Evolutionary conservation across 805 yeast species (phyloP).

Genomic region (Metschnikowia amazonensis): DNA sequence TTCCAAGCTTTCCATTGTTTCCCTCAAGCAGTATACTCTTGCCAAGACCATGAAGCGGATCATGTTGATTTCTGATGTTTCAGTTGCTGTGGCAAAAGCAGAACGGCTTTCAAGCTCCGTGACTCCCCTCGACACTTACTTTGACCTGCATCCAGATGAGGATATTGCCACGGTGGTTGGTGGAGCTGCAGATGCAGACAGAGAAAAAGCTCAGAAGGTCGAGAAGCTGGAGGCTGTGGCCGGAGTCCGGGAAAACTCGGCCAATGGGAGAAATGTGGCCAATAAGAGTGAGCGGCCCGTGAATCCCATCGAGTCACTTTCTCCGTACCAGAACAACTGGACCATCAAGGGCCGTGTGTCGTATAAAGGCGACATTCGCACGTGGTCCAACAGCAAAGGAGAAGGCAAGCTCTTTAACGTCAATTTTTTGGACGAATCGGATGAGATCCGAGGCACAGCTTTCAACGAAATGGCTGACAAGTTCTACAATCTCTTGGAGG

Average conservation of each 20-base stretch:
- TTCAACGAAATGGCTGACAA: conserved; percentile 84
- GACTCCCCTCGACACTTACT: conserved; percentile 54
- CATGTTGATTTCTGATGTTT: conserved; percentile 45
- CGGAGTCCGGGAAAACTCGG: background rate
- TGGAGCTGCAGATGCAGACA: conserved; percentile 13
- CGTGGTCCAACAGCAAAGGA: conserved; percentile 83
- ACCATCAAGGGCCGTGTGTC: conserved; percentile 90
- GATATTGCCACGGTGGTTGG: conserved; percentile 27
- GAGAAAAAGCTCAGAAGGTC: background rate
- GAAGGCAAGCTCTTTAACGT: conserved; percentile 88
- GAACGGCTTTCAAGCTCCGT: conserved; percentile 33
- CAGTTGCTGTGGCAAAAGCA: conserved; percentile 37
- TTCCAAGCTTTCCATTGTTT: conserved; percentile 41
- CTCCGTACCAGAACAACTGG: conserved; percentile 91
- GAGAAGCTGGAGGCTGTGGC: conserved; percentile 12
- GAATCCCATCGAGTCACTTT: conserved; percentile 77
- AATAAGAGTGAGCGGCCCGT: conserved; percentile 25
- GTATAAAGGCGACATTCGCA: conserved; percentile 79
- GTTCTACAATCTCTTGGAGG: conserved; percentile 71
- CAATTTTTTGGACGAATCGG: conserved; percentile 87
- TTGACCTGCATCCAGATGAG: conserved; percentile 55
- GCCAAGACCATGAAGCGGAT: conserved; percentile 50
- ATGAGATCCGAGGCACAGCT: conserved; percentile 94
- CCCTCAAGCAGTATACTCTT: conserved; percentile 38
- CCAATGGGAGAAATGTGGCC: background rate